These are phyloP conservation scores for Boletus sensibilis DNA, from an alignment of 768 basidiomycete genomes.

Conservation along the genomic window DNA sequence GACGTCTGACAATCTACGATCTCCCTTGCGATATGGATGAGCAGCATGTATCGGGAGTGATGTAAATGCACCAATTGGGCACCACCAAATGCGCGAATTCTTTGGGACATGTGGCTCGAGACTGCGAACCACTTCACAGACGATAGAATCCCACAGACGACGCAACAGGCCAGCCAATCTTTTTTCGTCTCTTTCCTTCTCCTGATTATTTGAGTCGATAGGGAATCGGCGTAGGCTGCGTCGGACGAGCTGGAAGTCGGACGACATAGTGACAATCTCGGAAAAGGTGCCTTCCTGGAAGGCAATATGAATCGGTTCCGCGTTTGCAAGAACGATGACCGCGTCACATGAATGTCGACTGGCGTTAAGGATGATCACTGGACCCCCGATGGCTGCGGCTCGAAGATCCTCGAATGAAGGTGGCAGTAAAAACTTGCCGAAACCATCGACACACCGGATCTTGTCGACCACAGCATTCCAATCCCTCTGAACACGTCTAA, in stretches of 20 bases:
- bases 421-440: slow-evolving; percentile 21
- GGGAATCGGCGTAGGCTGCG: not conserved
- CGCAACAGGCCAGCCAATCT: slow-evolving; percentile 10
- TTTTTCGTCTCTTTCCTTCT: slow-evolving; percentile 3
- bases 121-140: slow-evolving; percentile 16
- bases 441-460: slow-evolving; percentile 28
- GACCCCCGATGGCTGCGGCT: slow-evolving; percentile 23
- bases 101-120: slow-evolving; percentile 12
- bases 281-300: slow-evolving; percentile 7
- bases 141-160: slow-evolving; percentile 23
- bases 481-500: slow-evolving; percentile 22
- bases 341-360: slow-evolving; percentile 22
- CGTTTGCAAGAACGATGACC: slow-evolving; percentile 14
- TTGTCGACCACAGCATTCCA: slow-evolving; percentile 27
- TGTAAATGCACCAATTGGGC: slow-evolving; percentile 24
- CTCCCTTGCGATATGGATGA: slow-evolving; percentile 11
- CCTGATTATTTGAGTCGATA: not conserved
- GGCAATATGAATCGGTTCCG: slow-evolving; percentile 11
- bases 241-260: not conserved
- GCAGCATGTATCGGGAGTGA: slow-evolving; percentile 33
- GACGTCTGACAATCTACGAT: slow-evolving; percentile 21
- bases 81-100: slow-evolving; percentile 32
- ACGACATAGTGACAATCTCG: slow-evolving; percentile 2
- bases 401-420: slow-evolving; percentile 21
- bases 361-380: slow-evolving; percentile 35